Conservation (phyloP, 2,329 filamentous ascomycete genomes). For the Passalora sequoiae region DNA sequence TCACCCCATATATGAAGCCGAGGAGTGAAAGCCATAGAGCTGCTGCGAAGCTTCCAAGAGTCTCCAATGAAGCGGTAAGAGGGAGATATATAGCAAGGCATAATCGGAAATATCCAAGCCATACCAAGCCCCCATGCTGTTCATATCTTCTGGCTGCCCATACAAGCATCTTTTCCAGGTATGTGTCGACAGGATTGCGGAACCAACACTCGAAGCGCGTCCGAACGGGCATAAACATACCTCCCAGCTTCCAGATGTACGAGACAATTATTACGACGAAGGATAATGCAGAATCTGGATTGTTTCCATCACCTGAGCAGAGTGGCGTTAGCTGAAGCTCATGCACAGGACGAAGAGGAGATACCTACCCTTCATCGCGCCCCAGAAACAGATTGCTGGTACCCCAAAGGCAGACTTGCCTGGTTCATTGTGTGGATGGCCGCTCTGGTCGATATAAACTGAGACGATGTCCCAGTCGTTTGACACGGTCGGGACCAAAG, state of each 20-base stretch:
- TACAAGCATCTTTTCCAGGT: slow-evolving; percentile 15
- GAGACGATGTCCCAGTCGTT: slow-evolving; percentile 19
- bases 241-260: slow-evolving; percentile 29
- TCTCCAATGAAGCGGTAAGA: slow-evolving; percentile 16
- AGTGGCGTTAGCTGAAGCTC: no score
- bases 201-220: slow-evolving; percentile 14
- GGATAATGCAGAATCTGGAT: slow-evolving; percentile 20
- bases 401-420: slow-evolving; percentile 11
- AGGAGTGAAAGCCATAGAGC: slow-evolving; percentile 21
- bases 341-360: no score
- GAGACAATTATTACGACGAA: slow-evolving; percentile 23
- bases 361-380: slow-evolving; percentile 10
- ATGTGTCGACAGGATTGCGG: slow-evolving; percentile 13
- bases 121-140: slow-evolving; percentile 1
- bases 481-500: slow-evolving; percentile 21
- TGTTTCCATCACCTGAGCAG: no score
- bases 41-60: slow-evolving; percentile 23
- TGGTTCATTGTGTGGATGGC: not conserved
- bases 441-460: no score
- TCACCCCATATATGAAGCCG: slow-evolving; percentile 24
- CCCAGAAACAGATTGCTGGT: slow-evolving; percentile 21
- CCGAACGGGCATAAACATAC: slow-evolving; percentile 16
- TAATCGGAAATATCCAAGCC: slow-evolving; percentile 14
- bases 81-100: slow-evolving; percentile 14
- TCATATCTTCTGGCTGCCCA: slow-evolving; percentile 12